These are phyloP conservation scores for Passiflora organensis DNA, from an alignment of 345 rosid species.

Conservation along the genomic window DNA sequence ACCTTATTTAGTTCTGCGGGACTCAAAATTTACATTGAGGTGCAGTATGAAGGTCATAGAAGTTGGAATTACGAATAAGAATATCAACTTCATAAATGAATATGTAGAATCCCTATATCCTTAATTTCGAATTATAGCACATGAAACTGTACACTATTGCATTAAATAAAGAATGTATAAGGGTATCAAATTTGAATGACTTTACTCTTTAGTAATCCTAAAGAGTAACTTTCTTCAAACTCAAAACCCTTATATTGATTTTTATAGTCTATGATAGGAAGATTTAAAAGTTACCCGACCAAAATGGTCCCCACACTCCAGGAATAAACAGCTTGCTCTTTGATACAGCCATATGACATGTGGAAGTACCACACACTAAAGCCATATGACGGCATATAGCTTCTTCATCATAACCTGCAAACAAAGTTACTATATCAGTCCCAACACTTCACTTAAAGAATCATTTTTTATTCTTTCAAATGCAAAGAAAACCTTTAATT, in stretches of 20 bases:
- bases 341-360: constrained; percentile 95
- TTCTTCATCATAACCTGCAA: constrained; percentile 53
- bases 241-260: not conserved
- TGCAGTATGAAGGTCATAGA: not conserved
- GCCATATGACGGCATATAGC: constrained; percentile 76
- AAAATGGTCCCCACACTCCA: constrained; percentile 97
- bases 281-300: constrained; percentile 66
- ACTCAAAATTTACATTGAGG: not conserved
- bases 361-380: constrained; percentile 92
- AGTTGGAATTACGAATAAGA: not conserved
- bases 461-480: constrained; percentile 1
- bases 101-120: not conserved
- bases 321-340: constrained; percentile 79
- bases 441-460: not conserved
- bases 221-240: not conserved
- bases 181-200: not conserved
- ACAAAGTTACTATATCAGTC: not conserved
- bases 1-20: not conserved
- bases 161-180: not conserved
- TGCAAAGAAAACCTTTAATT: constrained; percentile 44
- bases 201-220: not conserved
- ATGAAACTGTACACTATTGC: not conserved
- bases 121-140: not conserved
- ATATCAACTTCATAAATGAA: not conserved
- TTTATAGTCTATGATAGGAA: not conserved